phyloP scores from a whole-genome alignment of 179 eudicot genomes.

The Corrigiola litoralis region DNA sequence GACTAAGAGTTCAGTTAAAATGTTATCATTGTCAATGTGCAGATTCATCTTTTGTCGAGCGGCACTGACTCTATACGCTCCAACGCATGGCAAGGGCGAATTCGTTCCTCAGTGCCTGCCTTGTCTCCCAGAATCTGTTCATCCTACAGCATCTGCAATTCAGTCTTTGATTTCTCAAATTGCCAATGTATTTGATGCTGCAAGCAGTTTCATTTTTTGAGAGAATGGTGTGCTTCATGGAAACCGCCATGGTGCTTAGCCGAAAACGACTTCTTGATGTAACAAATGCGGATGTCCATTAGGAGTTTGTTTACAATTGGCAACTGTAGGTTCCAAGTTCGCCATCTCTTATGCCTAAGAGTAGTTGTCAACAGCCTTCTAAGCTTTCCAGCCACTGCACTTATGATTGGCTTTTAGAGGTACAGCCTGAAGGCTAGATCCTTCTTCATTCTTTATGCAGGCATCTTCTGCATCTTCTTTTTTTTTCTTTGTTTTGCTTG shows the following conservation, averaged over 20 bases:
- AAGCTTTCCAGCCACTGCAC: neutral
- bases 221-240: slow-evolving; percentile 22
- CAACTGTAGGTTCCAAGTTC: too few relatives aligned
- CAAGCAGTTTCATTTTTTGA: slow-evolving; percentile 41
- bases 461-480: slow-evolving; percentile 1
- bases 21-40: neutral
- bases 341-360: too few relatives aligned
- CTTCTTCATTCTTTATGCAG: slow-evolving; percentile 1
- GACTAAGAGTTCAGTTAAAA: neutral
- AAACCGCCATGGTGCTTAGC: slow-evolving; percentile 4
- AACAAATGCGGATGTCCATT: too few relatives aligned
- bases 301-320: too few relatives aligned
- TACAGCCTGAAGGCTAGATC: too few relatives aligned
- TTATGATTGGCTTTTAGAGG: neutral
- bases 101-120: slow-evolving; percentile 72
- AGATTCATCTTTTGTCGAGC: slow-evolving; percentile 86
- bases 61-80: slow-evolving; percentile 53
- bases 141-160: slow-evolving; percentile 43
- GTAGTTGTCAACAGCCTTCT: too few relatives aligned
- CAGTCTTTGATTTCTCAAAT: slow-evolving; percentile 45
- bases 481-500: neutral
- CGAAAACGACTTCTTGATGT: slow-evolving; percentile 3
- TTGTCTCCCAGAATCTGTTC: slow-evolving; percentile 58
- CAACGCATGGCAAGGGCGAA: slow-evolving; percentile 50
- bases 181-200: slow-evolving; percentile 50